Evolutionary conservation across 2,329 filamentous ascomycete genomes (phyloP).

Genomic region (Microcyclosporella mali): DNA sequence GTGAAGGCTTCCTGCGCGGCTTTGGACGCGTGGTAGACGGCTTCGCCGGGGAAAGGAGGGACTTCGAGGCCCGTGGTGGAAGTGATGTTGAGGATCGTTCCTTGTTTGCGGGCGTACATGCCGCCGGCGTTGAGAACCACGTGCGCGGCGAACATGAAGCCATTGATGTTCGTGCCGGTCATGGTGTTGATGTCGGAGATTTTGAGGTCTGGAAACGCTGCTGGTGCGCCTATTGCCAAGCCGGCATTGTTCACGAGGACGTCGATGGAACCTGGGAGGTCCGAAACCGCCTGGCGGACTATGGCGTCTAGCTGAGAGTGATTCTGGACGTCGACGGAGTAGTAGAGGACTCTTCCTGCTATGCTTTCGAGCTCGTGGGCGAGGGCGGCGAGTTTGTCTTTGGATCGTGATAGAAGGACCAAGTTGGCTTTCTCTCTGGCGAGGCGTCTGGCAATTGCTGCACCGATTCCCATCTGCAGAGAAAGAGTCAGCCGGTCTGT

Average conservation of each 20-base stretch:
- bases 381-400: conserved; percentile 24
- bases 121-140: conserved; percentile 42
- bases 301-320: conserved; percentile 29
- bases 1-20: conserved; percentile 46
- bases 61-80: conserved; percentile 44
- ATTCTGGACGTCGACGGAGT: conserved; percentile 30
- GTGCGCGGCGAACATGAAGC: conserved; percentile 43
- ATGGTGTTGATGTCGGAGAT: conserved; percentile 41
- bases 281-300: conserved; percentile 27
- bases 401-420: conserved; percentile 39
- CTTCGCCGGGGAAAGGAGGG: conserved; percentile 45
- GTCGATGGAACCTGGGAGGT: conserved; percentile 33
- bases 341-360: conserved; percentile 22
- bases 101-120: conserved; percentile 32
- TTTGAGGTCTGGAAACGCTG: conserved; percentile 37
- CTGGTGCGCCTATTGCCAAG: conserved; percentile 43
- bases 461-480: conserved; percentile 37
- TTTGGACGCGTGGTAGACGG: conserved; percentile 46
- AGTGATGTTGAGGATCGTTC: conserved; percentile 47
- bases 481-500: neutral
- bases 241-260: conserved; percentile 46
- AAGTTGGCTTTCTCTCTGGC: conserved; percentile 37
- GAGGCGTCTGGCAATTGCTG: conserved; percentile 37
- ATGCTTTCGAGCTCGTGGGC: conserved; percentile 13
- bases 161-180: conserved; percentile 43